These are phyloP conservation scores for Cystofilobasidium capitatum DNA, from an alignment of 768 basidiomycete genomes.

Conservation along the genomic window DNA sequence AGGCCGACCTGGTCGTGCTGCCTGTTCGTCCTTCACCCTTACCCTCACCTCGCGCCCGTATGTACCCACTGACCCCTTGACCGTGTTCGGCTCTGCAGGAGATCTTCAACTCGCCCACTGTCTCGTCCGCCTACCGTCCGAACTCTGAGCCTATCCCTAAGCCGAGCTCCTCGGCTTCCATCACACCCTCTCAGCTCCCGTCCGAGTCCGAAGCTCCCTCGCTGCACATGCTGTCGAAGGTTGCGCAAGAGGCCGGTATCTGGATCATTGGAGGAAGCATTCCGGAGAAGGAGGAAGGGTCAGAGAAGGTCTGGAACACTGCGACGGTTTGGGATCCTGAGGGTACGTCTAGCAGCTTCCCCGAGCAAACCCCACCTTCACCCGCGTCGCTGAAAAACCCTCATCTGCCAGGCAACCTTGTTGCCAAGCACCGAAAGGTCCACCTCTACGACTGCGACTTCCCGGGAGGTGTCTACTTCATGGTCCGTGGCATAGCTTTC, in stretches of 20 bases:
- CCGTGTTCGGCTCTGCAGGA: constrained; percentile 10
- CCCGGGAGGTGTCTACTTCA: constrained; percentile 27
- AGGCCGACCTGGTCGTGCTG: constrained; percentile 25
- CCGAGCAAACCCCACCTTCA: background rate
- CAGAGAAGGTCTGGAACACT: constrained; percentile 25
- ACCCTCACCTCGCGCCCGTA: background rate
- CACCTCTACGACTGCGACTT: constrained; percentile 28
- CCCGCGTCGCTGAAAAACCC: background rate
- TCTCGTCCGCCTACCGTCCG: constrained; percentile 9
- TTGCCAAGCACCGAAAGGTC: constrained; percentile 29
- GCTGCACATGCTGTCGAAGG: constrained; percentile 26
- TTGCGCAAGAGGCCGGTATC: constrained; percentile 10
- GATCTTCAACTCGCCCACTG: constrained; percentile 29
- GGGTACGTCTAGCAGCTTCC: constrained; percentile 13
- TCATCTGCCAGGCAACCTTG: constrained; percentile 15
- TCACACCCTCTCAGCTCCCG: constrained; percentile 10
- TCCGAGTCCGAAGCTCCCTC: background rate
- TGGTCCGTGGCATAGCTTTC: background rate
- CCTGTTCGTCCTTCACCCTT: constrained; percentile 13
- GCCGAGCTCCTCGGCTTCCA: background rate
- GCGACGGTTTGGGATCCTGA: constrained; percentile 28
- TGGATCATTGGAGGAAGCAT: constrained; percentile 28
- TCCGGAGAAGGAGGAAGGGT: constrained; percentile 14
- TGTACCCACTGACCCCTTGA: background rate
- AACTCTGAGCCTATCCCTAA: constrained; percentile 27